Evolutionary conservation across 2,329 filamentous ascomycete species (phyloP).

Genomic region (Alternaria atra): DNA sequence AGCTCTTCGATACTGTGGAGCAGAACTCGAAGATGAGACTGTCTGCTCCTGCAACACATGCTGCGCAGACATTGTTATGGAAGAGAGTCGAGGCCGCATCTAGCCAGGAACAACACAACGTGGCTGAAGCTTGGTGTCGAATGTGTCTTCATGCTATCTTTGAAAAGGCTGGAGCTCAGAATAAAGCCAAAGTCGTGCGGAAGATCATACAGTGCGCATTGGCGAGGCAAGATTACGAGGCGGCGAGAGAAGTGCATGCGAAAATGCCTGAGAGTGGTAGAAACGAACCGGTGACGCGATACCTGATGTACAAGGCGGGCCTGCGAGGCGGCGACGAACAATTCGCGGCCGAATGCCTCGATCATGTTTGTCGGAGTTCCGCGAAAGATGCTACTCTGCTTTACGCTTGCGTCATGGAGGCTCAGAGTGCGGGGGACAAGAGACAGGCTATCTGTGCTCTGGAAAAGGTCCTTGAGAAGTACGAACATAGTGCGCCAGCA

Average conservation of each 20-base stretch:
- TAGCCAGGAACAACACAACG: conserved; percentile 60
- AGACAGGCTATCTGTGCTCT: conserved; percentile 67
- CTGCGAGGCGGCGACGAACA: conserved; percentile 67
- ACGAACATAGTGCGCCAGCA: conserved; percentile 58
- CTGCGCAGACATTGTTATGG: conserved; percentile 80
- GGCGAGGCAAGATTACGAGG: conserved; percentile 63
- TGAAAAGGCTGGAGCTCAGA: conserved; percentile 68
- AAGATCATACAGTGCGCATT: conserved; percentile 78
- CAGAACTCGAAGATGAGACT: conserved; percentile 60
- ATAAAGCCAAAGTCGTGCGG: conserved; percentile 73
- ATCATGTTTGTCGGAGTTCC: conserved; percentile 64
- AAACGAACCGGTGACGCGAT: conserved; percentile 72
- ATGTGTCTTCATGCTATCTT: conserved; percentile 75
- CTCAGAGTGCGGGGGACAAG: conserved; percentile 71
- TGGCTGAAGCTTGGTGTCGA: conserved; percentile 75
- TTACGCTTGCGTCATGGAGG: conserved; percentile 82
- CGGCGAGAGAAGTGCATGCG: conserved; percentile 65
- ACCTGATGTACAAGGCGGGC: conserved; percentile 78
- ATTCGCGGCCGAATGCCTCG: conserved; percentile 70
- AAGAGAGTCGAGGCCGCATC: conserved; percentile 73
- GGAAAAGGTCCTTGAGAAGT: conserved; percentile 67
- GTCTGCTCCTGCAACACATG: conserved; percentile 68
- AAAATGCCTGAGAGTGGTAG: conserved; percentile 67
- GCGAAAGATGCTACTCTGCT: conserved; percentile 69
- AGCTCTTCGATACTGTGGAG: conserved; percentile 59